phyloP scores from a whole-genome alignment of 257 asterid species.

The Linderniella brevidens region DNA sequence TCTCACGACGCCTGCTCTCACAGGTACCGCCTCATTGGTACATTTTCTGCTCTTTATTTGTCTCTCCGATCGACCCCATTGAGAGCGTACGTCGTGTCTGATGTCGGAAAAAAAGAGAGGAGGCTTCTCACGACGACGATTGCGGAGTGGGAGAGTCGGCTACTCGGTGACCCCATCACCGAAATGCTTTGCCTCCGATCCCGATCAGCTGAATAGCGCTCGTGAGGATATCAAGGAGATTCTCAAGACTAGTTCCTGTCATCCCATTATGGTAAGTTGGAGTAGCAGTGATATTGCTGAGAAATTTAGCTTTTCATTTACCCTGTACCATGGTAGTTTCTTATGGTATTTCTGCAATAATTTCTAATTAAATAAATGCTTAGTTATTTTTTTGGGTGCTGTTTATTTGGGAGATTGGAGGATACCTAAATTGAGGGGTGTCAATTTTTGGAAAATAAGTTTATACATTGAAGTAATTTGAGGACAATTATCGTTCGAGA shows the following conservation, averaged over 20 bases:
- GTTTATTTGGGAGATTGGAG: too few relatives aligned
- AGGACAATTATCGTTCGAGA: too few relatives aligned
- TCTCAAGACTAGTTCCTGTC: constrained; percentile 48
- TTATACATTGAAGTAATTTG: too few relatives aligned
- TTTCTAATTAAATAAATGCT: too few relatives aligned
- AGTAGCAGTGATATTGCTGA: neutral
- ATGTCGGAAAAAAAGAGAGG: constrained; percentile 15
- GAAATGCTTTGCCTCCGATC: constrained; percentile 58
- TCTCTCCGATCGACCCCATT: neutral
- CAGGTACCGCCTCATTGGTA: constrained; percentile 20
- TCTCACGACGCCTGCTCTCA: constrained; percentile 32
- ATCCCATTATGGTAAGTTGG: constrained; percentile 59
- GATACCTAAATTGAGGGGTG: too few relatives aligned
- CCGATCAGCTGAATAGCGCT: constrained; percentile 76
- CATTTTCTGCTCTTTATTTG: neutral
- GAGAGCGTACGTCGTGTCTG: neutral
- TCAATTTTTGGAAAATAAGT: too few relatives aligned
- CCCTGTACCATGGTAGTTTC: neutral
- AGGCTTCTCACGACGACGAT: constrained; percentile 18
- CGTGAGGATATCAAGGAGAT: constrained; percentile 74
- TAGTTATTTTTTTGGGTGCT: too few relatives aligned
- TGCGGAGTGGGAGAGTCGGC: constrained; percentile 27
- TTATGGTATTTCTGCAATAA: neutral
- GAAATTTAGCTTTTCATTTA: neutral
- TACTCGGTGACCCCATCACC: constrained; percentile 45